Percentiles rank a stretch among this genome's conserved stretches.
These are phyloP conservation scores for Kingdonia uniflora DNA, from an alignment of 164 flowering plant species.

Conservation along the genomic window DNA sequence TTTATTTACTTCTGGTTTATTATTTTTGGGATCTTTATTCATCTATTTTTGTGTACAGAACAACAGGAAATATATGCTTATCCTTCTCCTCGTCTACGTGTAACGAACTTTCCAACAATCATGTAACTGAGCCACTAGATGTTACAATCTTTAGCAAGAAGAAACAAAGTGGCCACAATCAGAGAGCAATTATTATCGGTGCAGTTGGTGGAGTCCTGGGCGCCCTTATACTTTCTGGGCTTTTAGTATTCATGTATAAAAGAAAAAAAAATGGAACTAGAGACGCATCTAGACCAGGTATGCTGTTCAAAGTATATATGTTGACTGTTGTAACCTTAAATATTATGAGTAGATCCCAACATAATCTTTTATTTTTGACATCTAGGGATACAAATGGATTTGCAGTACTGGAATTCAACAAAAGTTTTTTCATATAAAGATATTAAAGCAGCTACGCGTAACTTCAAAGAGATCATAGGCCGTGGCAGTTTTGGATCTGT, in stretches of 20 bases:
- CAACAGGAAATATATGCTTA: constrained; percentile 77
- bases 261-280: constrained; percentile 26
- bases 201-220: constrained; percentile 34
- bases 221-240: constrained; percentile 22
- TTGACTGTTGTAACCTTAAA: no score
- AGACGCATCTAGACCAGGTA: constrained; percentile 32
- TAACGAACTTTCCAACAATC: constrained; percentile 24
- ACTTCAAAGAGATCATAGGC: constrained; percentile 72
- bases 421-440: constrained; percentile 63
- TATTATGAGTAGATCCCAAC: constrained; percentile 4
- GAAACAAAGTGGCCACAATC: constrained; percentile 27
- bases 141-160: constrained; percentile 37
- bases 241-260: constrained; percentile 27
- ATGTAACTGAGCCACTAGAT: constrained; percentile 57
- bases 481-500: constrained; percentile 89
- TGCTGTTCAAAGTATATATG: constrained; percentile 9
- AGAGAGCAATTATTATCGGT: constrained; percentile 33
- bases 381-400: constrained; percentile 28
- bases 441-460: constrained; percentile 65
- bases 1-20: not conserved
- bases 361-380: constrained; percentile 1
- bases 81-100: constrained; percentile 51
- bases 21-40: constrained; percentile 12
- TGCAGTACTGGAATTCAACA: constrained; percentile 57
- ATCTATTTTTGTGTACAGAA: constrained; percentile 36